Conservation (phyloP, 116 monocot genomes). For the Zostera marina region DNA sequence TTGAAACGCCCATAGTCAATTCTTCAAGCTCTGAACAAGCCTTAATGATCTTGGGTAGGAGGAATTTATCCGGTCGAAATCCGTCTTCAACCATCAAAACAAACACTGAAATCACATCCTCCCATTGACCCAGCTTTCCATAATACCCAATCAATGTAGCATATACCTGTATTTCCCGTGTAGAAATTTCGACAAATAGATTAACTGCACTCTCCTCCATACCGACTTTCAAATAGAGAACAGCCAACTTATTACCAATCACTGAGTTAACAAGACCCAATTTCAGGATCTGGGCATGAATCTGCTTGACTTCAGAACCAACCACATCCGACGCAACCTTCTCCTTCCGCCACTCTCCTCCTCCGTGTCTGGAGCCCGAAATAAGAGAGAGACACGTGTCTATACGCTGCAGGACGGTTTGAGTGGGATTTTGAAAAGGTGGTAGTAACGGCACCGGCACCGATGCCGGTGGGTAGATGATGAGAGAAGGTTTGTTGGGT, state of each 20-base stretch:
- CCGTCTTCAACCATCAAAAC: conserved; percentile 21
- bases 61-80: conserved; percentile 43
- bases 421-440: not conserved
- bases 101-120: conserved; percentile 16
- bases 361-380: not conserved
- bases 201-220: not conserved
- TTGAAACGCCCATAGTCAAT: conserved; percentile 4
- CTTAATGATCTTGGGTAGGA: conserved; percentile 42
- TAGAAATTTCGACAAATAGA: conserved; percentile 10
- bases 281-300: conserved; percentile 11
- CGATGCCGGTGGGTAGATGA: not conserved
- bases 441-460: not conserved
- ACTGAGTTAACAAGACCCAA: not conserved
- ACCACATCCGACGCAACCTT: not conserved
- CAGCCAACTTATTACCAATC: conserved; percentile 3
- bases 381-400: conserved; percentile 5
- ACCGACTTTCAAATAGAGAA: conserved; percentile 3
- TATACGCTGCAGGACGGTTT: not conserved
- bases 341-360: not conserved
- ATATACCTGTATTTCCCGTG: conserved; percentile 5
- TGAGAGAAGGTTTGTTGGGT: conserved; percentile 1
- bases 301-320: not conserved
- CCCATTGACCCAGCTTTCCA: conserved; percentile 10
- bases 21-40: conserved; percentile 30
- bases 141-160: conserved; percentile 11